phyloP scores from a whole-genome alignment of 2,329 filamentous ascomycete species.

The Harringtonia lauricola region DNA sequence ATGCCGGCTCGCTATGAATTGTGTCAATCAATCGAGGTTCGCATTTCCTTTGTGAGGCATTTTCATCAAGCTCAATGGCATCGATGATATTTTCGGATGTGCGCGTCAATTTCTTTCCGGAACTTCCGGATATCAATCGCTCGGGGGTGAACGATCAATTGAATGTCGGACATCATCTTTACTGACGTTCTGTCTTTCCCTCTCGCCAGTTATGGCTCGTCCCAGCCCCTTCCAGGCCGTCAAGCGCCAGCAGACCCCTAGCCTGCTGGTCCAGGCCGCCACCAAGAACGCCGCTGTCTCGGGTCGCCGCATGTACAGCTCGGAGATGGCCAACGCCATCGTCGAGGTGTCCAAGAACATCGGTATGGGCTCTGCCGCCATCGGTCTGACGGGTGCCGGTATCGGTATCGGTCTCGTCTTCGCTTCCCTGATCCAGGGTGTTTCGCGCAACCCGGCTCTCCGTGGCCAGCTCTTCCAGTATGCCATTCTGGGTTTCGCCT shows the following conservation, averaged over 20 bases:
- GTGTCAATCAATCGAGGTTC: too few relatives aligned
- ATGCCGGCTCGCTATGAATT: too few relatives aligned
- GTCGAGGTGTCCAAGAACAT: constrained; percentile 87
- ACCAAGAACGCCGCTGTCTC: constrained; percentile 49
- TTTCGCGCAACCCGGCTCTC: constrained; percentile 89
- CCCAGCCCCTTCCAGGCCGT: constrained; percentile 59
- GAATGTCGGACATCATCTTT: background rate
- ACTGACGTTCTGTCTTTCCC: constrained; percentile 11
- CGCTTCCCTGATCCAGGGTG: constrained; percentile 77
- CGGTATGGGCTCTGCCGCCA: constrained; percentile 80
- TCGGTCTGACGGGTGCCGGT: constrained; percentile 86
- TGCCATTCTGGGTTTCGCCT: constrained; percentile 54
- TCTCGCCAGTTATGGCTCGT: constrained; percentile 37
- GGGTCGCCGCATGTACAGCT: constrained; percentile 69
- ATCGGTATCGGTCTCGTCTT: constrained; percentile 94
- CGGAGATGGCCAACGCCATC: constrained; percentile 79
- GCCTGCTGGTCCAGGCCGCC: constrained; percentile 51
- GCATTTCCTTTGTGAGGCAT: too few relatives aligned
- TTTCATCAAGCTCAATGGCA: too few relatives aligned
- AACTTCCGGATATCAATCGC: constrained; percentile 1
- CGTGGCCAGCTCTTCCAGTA: constrained; percentile 79
- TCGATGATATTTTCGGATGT: background rate
- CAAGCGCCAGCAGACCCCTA: constrained; percentile 62
- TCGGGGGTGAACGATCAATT: background rate
- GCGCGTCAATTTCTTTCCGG: background rate